phyloP scores from a whole-genome alignment of 2,329 filamentous ascomycete species.

The Diaporthe ampelina region DNA sequence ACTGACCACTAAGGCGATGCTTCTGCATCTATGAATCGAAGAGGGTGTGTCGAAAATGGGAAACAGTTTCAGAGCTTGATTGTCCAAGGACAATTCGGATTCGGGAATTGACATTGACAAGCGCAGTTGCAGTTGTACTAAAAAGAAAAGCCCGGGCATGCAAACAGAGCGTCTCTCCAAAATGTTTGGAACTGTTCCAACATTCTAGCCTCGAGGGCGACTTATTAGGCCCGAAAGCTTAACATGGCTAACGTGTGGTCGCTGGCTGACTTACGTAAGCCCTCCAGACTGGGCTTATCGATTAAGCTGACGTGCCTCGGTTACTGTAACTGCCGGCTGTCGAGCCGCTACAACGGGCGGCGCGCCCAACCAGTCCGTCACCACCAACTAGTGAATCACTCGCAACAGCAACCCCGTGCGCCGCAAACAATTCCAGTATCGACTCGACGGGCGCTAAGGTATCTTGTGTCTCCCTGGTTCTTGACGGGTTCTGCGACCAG shows the following conservation, averaged over 20 bases:
- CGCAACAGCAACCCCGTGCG: background rate
- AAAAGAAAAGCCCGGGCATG: background rate
- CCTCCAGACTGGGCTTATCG: background rate
- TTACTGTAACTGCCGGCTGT: slow-evolving; percentile 3
- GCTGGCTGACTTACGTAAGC: slow-evolving; percentile 20
- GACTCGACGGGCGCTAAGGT: background rate
- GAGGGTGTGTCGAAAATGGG: background rate
- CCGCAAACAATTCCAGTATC: background rate
- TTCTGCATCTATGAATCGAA: too few species aligned
- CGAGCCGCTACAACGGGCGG: background rate
- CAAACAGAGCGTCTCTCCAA: too few species aligned
- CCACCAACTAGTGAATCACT: background rate
- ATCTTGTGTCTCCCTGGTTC: background rate
- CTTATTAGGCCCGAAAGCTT: too few species aligned
- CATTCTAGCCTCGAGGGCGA: too few species aligned
- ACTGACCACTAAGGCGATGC: too few species aligned
- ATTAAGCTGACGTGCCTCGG: slow-evolving; percentile 32
- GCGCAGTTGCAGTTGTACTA: background rate
- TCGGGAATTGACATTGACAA: background rate
- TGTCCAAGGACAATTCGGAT: background rate
- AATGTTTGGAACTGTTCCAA: too few species aligned
- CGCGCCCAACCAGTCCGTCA: background rate
- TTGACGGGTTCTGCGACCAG: background rate
- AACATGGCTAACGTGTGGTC: too few species aligned
- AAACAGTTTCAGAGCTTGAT: background rate